phyloP scores from a whole-genome alignment of 768 basidiomycete genomes.

The Lepiota brunneoincarnata region DNA sequence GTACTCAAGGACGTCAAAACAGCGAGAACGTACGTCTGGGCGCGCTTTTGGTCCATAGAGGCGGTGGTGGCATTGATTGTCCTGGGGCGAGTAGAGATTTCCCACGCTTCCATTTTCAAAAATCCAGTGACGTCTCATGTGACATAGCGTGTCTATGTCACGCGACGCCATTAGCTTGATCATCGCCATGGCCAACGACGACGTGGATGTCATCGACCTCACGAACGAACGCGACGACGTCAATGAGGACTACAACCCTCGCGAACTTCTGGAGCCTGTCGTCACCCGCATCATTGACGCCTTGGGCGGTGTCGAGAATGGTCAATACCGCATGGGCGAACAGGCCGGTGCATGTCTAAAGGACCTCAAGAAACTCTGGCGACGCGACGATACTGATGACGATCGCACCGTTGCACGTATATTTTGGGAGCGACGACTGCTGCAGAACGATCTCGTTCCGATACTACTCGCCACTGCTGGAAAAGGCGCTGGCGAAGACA shows the following conservation, averaged over 20 bases:
- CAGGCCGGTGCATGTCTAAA: slow-evolving; percentile 82
- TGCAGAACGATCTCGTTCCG: slow-evolving; percentile 85
- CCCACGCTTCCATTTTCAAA: slow-evolving; percentile 6
- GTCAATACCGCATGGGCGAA: slow-evolving; percentile 74
- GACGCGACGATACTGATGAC: slow-evolving; percentile 95
- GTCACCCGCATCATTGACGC: slow-evolving; percentile 78
- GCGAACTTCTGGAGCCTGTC: slow-evolving; percentile 61
- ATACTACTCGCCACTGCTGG: slow-evolving; percentile 82
- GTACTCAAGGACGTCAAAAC: neutral
- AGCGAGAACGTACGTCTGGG: slow-evolving; percentile 32
- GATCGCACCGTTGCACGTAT: slow-evolving; percentile 94
- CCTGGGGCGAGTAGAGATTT: slow-evolving; percentile 13
- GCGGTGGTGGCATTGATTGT: slow-evolving; percentile 15
- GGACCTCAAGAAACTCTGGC: slow-evolving; percentile 94
- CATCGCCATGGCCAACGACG: slow-evolving; percentile 15
- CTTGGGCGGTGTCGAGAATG: slow-evolving; percentile 70
- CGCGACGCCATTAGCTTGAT: slow-evolving; percentile 5
- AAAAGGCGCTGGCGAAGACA: slow-evolving; percentile 75
- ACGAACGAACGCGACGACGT: slow-evolving; percentile 19
- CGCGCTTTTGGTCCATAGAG: slow-evolving; percentile 35
- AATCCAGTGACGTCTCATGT: neutral
- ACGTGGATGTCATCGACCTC: slow-evolving; percentile 31
- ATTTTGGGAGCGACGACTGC: slow-evolving; percentile 83
- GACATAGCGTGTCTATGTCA: slow-evolving; percentile 9
- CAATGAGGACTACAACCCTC: slow-evolving; percentile 35